phyloP scores from a whole-genome alignment of 148 eudicot genomes.

The Heliosperma pusillum region DNA sequence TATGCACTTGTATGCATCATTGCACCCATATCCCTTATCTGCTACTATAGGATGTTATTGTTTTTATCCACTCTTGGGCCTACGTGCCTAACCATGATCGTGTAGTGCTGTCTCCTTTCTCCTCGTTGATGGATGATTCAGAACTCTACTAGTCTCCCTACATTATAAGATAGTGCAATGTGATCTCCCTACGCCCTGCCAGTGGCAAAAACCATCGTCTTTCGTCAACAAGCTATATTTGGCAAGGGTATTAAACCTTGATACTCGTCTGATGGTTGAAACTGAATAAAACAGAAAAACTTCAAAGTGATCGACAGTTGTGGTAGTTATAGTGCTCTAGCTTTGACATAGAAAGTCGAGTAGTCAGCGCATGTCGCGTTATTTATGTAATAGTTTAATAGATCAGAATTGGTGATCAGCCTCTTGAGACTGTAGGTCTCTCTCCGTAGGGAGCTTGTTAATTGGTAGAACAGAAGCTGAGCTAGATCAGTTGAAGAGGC shows the following conservation, averaged over 20 bases:
- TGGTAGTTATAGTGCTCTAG: neutral
- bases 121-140: too few relatives aligned
- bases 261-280: constrained; percentile 1
- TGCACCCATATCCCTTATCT: neutral
- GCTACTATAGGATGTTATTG: neutral
- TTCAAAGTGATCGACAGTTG: neutral
- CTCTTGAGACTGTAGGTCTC: constrained; percentile 3
- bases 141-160: too few relatives aligned
- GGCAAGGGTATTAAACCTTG: neutral
- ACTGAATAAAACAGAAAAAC: neutral
- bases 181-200: too few relatives aligned
- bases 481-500: constrained; percentile 40
- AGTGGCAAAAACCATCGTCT: neutral
- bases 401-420: neutral
- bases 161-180: too few relatives aligned
- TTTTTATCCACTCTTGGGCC: too few relatives aligned
- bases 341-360: neutral
- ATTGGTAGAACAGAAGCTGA: constrained; percentile 64
- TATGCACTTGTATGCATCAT: constrained; percentile 21
- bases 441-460: constrained; percentile 73
- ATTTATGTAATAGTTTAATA: neutral
- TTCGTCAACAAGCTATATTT: neutral
- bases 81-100: neutral
- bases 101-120: neutral
- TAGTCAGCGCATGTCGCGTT: neutral